Evolutionary conservation across 805 yeast species (phyloP).

Genomic region (Dipodascus albidus): DNA sequence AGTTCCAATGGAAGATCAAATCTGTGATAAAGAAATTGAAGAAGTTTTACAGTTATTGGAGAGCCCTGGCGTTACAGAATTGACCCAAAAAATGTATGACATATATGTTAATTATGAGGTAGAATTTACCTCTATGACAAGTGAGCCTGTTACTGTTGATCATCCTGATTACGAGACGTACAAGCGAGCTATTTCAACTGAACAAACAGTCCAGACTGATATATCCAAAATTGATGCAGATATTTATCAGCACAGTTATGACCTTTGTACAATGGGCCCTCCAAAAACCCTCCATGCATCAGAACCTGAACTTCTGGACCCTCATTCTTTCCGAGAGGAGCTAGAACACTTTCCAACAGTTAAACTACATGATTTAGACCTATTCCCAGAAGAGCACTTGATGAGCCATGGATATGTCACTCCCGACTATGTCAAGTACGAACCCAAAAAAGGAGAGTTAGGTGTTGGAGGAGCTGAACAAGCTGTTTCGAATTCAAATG

Average conservation of each 20-base stretch:
- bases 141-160: neutral
- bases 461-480: neutral
- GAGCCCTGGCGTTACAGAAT: neutral
- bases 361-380: neutral
- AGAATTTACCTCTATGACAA: neutral
- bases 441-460: neutral
- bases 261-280: neutral
- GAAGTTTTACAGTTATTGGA: neutral
- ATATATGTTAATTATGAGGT: neutral
- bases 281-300: neutral
- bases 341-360: neutral
- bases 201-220: neutral
- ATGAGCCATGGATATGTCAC: neutral
- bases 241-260: neutral
- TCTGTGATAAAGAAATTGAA: neutral
- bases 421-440: neutral
- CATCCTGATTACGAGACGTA: neutral
- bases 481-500: neutral
- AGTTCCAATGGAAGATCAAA: neutral
- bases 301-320: neutral
- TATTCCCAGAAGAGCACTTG: neutral
- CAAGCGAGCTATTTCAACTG: neutral
- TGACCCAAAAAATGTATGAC: neutral
- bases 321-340: neutral
- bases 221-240: neutral